These are phyloP conservation scores for Ophiosphaerella herpotricha DNA, from an alignment of 2,329 filamentous ascomycete genomes.

Conservation along the genomic window DNA sequence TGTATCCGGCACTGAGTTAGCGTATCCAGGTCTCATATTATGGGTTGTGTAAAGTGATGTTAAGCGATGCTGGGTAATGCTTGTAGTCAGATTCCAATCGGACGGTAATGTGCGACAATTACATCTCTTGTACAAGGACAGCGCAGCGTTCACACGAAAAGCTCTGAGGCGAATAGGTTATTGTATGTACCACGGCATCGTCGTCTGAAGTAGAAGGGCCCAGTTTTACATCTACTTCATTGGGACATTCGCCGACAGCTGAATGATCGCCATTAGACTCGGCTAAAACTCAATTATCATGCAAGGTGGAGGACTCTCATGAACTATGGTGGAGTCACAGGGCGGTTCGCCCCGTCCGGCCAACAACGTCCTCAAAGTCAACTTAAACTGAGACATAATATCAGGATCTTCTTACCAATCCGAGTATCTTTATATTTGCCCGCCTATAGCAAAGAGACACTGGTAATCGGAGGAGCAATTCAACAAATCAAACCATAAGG, in stretches of 20 bases:
- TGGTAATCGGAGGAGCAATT: neutral
- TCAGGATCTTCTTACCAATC: neutral
- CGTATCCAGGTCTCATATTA: neutral
- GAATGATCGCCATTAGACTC: neutral
- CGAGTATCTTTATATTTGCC: neutral
- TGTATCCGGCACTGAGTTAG: neutral
- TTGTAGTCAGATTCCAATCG: too few species aligned
- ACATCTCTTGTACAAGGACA: too few species aligned
- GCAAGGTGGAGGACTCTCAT: neutral
- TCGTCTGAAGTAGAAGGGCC: too few species aligned
- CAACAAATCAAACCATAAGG: constrained; percentile 11
- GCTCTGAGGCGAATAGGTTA: too few species aligned
- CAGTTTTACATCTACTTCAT: too few species aligned
- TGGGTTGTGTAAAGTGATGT: neutral
- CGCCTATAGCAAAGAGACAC: neutral
- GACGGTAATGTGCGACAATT: too few species aligned
- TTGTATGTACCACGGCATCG: too few species aligned
- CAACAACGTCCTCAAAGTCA: neutral
- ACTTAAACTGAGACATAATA: constrained; percentile 6
- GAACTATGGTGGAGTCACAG: constrained; percentile 8
- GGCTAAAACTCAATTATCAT: neutral
- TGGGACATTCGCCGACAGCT: neutral
- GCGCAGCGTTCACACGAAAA: too few species aligned
- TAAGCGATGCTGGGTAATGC: neutral
- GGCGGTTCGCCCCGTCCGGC: constrained; percentile 21